These are phyloP conservation scores for Ramaria sp. DNA, from an alignment of 768 basidiomycete species.

Conservation along the genomic window DNA sequence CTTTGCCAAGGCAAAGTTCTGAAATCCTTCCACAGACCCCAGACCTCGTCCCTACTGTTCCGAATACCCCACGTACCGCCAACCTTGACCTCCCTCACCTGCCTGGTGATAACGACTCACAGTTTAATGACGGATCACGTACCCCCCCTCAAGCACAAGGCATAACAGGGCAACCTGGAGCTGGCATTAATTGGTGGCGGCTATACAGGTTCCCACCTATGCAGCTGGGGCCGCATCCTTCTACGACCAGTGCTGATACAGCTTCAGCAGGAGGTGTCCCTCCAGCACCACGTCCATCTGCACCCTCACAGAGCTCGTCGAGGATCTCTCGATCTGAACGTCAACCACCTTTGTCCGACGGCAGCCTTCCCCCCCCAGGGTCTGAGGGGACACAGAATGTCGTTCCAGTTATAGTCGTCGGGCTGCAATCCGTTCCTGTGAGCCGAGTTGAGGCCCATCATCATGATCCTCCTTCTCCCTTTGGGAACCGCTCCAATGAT, in stretches of 20 bases:
- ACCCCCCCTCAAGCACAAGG: slow-evolving; percentile 21
- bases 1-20: neutral
- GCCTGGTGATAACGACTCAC: slow-evolving; percentile 26
- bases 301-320: neutral
- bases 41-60: neutral
- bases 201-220: slow-evolving; percentile 75
- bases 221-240: slow-evolving; percentile 23
- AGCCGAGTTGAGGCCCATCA: slow-evolving; percentile 17
- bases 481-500: neutral
- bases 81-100: slow-evolving; percentile 22
- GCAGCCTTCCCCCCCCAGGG: slow-evolving; percentile 6
- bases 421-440: slow-evolving; percentile 62
- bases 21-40: neutral
- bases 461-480: neutral
- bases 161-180: slow-evolving; percentile 14
- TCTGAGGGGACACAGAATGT: slow-evolving; percentile 29
- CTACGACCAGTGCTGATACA: slow-evolving; percentile 9
- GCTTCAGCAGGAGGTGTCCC: slow-evolving; percentile 1
- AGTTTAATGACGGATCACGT: slow-evolving; percentile 19
- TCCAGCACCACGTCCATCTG: slow-evolving; percentile 15
- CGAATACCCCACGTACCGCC: slow-evolving; percentile 2
- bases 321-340: neutral
- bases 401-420: slow-evolving; percentile 77
- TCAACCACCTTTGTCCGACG: neutral
- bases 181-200: slow-evolving; percentile 70